Evolutionary conservation across 2,329 filamentous ascomycete species (phyloP).

Genomic region (Daldinia eschscholtzii): DNA sequence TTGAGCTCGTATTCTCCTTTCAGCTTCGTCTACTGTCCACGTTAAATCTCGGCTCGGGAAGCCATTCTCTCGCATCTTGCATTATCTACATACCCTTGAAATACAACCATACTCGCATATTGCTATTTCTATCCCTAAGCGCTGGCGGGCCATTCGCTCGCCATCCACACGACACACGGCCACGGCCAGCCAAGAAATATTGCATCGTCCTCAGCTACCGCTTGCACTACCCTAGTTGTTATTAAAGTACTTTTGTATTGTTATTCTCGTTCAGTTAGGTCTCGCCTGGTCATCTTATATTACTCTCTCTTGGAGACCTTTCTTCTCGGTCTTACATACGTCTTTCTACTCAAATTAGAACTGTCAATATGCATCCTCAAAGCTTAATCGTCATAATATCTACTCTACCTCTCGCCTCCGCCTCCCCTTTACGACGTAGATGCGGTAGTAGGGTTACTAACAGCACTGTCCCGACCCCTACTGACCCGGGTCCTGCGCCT

Average conservation of each 20-base stretch:
- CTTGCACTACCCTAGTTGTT: conserved; percentile 40
- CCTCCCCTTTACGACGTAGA: conserved; percentile 46
- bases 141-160: conserved; percentile 45
- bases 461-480: conserved; percentile 26
- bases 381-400: conserved; percentile 47
- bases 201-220: conserved; percentile 47
- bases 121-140: conserved; percentile 52
- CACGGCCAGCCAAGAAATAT: conserved; percentile 46
- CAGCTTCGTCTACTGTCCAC: conserved; percentile 36
- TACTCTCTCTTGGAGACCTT: conserved; percentile 29
- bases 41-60: conserved; percentile 51
- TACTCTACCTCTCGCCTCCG: conserved; percentile 46
- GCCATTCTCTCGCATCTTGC: conserved; percentile 45
- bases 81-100: conserved; percentile 38
- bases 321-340: conserved; percentile 11
- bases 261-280: conserved; percentile 15
- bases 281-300: conserved; percentile 30
- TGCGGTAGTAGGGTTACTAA: conserved; percentile 26
- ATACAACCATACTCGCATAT: conserved; percentile 30
- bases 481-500: conserved; percentile 27
- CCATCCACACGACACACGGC: conserved; percentile 33
- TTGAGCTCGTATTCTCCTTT: conserved; percentile 27
- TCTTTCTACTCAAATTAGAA: conserved; percentile 19
- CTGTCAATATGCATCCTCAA: conserved; percentile 48
- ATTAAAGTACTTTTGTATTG: conserved; percentile 28